phyloP scores from a whole-genome alignment of 306 rosid genomes.

The Carpinus viminea region DNA sequence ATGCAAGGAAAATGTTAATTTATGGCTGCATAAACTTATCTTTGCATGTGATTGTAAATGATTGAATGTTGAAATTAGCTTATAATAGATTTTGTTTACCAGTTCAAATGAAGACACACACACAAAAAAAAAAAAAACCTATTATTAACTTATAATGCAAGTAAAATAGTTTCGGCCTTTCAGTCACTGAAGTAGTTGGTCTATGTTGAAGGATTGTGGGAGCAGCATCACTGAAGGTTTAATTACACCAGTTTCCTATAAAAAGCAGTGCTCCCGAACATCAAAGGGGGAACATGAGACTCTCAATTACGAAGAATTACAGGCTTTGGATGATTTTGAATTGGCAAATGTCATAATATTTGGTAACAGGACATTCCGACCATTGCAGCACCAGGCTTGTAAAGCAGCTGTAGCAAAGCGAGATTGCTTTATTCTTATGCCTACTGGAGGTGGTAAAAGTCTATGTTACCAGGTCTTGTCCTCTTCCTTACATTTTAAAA shows the following conservation, averaged over 20 bases:
- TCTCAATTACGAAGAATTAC: constrained; percentile 64
- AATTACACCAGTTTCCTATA: constrained; percentile 45
- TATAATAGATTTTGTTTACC: background rate
- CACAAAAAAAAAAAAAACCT: background rate
- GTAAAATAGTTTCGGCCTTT: background rate
- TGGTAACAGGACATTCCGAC: constrained; percentile 76
- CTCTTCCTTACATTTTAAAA: constrained; percentile 31
- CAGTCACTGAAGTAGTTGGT: constrained; percentile 29
- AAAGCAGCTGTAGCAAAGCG: constrained; percentile 66
- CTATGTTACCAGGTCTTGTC: constrained; percentile 88
- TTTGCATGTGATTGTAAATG: background rate
- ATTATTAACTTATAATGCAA: background rate
- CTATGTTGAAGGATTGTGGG: constrained; percentile 55
- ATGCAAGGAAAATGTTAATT: background rate
- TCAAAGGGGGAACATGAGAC: constrained; percentile 38
- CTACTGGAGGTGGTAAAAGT: constrained; percentile 98
- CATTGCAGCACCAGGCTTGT: constrained; percentile 93
- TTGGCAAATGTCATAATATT: constrained; percentile 90
- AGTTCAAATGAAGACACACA: background rate
- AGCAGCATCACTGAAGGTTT: constrained; percentile 60
- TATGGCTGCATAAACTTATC: background rate
- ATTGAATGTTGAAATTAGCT: background rate
- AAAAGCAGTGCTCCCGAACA: constrained; percentile 33
- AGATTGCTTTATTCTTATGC: constrained; percentile 95
- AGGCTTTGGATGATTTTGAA: constrained; percentile 76